These are phyloP conservation scores for Echria macrotheca DNA, from an alignment of 495 filamentous ascomycete genomes.

Conservation along the genomic window DNA sequence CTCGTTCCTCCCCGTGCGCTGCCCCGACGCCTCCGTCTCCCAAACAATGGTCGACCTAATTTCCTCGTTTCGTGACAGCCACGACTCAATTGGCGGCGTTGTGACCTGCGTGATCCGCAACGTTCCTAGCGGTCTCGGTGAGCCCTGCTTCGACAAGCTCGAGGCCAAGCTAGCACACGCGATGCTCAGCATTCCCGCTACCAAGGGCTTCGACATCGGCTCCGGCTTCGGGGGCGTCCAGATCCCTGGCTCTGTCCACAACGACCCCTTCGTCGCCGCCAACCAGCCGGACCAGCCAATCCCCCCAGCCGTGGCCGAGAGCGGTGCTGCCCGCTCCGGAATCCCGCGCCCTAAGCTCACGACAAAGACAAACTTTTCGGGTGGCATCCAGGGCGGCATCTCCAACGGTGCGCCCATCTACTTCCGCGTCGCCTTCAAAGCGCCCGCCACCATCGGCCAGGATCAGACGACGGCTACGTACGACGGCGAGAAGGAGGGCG, in stretches of 20 bases:
- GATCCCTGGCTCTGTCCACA: slow-evolving; percentile 85
- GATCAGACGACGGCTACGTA: slow-evolving; percentile 83
- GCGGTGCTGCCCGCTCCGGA: slow-evolving; percentile 31
- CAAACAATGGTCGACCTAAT: slow-evolving; percentile 75
- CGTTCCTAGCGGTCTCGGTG: slow-evolving; percentile 79
- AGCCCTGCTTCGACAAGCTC: slow-evolving; percentile 94
- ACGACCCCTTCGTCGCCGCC: slow-evolving; percentile 77
- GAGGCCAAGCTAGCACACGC: slow-evolving; percentile 91
- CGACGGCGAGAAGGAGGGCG: slow-evolving; percentile 60
- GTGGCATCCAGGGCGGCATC: slow-evolving; percentile 95
- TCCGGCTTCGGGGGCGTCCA: slow-evolving; percentile 85
- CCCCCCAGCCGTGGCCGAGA: slow-evolving; percentile 31
- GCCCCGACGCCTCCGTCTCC: slow-evolving; percentile 62
- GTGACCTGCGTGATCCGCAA: slow-evolving; percentile 96
- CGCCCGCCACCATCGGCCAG: slow-evolving; percentile 90
- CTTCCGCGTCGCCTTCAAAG: slow-evolving; percentile 95
- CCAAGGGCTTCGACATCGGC: slow-evolving; percentile 95
- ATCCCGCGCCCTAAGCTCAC: slow-evolving; percentile 52
- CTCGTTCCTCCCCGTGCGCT: slow-evolving; percentile 75
- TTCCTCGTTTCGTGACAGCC: slow-evolving; percentile 68
- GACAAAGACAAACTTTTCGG: slow-evolving; percentile 94
- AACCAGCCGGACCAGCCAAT: slow-evolving; percentile 32
- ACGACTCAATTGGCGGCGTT: slow-evolving; percentile 92
- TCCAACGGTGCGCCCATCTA: slow-evolving; percentile 92
- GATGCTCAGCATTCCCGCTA: slow-evolving; percentile 95